phyloP scores from a whole-genome alignment of 2,329 filamentous ascomycete genomes.

The Diaporthe longicolla region DNA sequence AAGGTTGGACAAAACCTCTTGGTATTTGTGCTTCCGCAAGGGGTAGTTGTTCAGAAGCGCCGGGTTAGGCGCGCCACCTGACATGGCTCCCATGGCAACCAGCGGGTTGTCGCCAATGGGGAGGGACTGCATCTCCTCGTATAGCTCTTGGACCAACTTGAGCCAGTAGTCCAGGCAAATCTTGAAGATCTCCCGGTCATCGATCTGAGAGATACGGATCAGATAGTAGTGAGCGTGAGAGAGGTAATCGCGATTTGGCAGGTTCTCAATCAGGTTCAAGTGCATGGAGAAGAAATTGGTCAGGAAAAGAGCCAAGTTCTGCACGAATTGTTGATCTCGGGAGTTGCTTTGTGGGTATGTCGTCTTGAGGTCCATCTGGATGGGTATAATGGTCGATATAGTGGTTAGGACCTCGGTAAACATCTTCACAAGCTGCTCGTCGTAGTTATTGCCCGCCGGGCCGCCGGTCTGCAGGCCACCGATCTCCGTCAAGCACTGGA shows the following conservation, averaged over 20 bases:
- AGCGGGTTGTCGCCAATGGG: constrained; percentile 96
- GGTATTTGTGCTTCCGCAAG: constrained; percentile 97
- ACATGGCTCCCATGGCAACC: constrained; percentile 80
- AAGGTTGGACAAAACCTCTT: constrained; percentile 92
- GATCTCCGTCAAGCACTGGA: constrained; percentile 98
- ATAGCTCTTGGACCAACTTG: constrained; percentile 96
- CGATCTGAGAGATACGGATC: constrained; percentile 97
- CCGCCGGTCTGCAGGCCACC: constrained; percentile 89
- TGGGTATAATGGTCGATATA: constrained; percentile 92
- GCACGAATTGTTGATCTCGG: constrained; percentile 96
- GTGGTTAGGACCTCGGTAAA: constrained; percentile 96
- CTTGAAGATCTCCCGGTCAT: constrained; percentile 99
- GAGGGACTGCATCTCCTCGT: constrained; percentile 98
- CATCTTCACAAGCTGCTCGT: constrained; percentile 97
- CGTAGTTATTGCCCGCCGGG: constrained; percentile 80
- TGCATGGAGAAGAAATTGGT: constrained; percentile 98
- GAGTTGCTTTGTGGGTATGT: constrained; percentile 94
- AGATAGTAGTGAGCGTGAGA: constrained; percentile 98
- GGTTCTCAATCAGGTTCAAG: constrained; percentile 91
- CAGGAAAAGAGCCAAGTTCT: constrained; percentile 95
- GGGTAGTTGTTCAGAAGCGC: constrained; percentile 89
- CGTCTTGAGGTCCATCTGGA: constrained; percentile 89
- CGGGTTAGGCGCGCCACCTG: constrained; percentile 88
- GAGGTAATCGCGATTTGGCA: constrained; percentile 95
- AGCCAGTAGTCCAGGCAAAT: constrained; percentile 99